Evolutionary conservation across 495 filamentous ascomycete species (phyloP).

Genomic region (Hypoxylon crocopeplum): DNA sequence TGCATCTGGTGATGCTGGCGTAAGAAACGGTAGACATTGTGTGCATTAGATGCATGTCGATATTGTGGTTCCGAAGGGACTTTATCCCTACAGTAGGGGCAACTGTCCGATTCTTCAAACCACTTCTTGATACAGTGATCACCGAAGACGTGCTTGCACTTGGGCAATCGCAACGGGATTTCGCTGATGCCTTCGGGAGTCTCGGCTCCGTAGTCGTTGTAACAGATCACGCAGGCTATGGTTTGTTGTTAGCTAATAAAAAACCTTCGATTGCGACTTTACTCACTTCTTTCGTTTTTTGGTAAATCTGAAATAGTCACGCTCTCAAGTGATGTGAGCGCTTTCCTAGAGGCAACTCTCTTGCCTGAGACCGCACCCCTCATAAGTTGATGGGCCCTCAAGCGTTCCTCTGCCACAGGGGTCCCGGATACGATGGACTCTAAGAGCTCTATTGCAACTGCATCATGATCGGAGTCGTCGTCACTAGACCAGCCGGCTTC

Average conservation of each 20-base stretch:
- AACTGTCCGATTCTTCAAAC: slow-evolving; percentile 64
- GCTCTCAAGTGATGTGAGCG: slow-evolving; percentile 52
- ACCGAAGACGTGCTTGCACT: slow-evolving; percentile 66
- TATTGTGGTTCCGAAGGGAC: slow-evolving; percentile 55
- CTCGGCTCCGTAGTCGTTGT: slow-evolving; percentile 59
- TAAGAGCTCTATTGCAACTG: slow-evolving; percentile 19
- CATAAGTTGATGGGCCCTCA: slow-evolving; percentile 46
- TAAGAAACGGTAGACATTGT: slow-evolving; percentile 32
- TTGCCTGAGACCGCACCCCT: slow-evolving; percentile 50
- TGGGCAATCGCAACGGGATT: slow-evolving; percentile 57
- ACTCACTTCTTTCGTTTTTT: slow-evolving; percentile 57
- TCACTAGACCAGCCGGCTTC: slow-evolving; percentile 28
- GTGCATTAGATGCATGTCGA: slow-evolving; percentile 21
- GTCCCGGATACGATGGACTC: slow-evolving; percentile 21
- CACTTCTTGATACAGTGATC: slow-evolving; percentile 67
- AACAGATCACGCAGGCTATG: slow-evolving; percentile 63
- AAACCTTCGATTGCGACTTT: not conserved
- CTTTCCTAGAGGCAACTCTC: slow-evolving; percentile 53
- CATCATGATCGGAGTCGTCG: slow-evolving; percentile 27
- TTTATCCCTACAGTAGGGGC: slow-evolving; percentile 64
- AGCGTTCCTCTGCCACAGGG: slow-evolving; percentile 35
- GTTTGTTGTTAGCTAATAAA: slow-evolving; percentile 14
- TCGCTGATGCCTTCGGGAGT: slow-evolving; percentile 61
- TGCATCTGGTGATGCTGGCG: slow-evolving; percentile 30
- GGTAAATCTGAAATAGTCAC: slow-evolving; percentile 50